A percentile compares a stretch with the other conserved stretches of the same genome.
Conservation (phyloP, 2,329 filamentous ascomycete genomes). For the Neophaeococcomyces aloes region DNA sequence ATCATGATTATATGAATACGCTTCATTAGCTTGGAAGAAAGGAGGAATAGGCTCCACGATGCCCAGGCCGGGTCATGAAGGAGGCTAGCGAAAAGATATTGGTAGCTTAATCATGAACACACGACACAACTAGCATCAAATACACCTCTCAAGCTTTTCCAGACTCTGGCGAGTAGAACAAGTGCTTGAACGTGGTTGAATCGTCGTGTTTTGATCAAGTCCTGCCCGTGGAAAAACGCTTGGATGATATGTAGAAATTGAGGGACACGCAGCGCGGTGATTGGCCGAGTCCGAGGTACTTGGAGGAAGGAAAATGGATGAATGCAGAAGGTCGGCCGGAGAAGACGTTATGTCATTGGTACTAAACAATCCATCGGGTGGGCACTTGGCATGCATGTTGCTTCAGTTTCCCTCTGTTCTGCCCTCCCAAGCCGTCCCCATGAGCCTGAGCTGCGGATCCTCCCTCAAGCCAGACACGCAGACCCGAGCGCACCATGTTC, state of each 20-base stretch:
- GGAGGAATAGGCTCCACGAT: too few species aligned
- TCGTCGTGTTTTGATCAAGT: conserved; percentile 26
- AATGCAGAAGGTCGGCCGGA: background rate
- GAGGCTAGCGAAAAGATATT: conserved; percentile 12
- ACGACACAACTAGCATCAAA: conserved; percentile 13
- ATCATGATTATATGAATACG: too few species aligned
- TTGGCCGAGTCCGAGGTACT: conserved; percentile 17
- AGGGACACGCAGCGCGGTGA: conserved; percentile 26
- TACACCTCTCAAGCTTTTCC: conserved; percentile 28
- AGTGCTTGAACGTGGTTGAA: conserved; percentile 53
- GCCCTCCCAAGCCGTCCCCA: background rate
- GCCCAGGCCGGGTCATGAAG: too few species aligned
- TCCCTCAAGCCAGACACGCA: background rate
- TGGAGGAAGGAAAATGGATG: conserved; percentile 18
- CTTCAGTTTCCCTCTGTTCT: background rate
- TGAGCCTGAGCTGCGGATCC: background rate
- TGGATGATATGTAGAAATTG: conserved; percentile 26
- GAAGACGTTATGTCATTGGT: background rate
- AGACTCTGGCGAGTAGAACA: conserved; percentile 43
- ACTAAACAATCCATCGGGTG: background rate
- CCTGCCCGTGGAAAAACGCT: conserved; percentile 23
- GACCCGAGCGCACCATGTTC: background rate
- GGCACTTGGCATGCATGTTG: background rate
- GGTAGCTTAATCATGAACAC: background rate
- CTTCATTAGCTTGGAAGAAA: too few species aligned